phyloP scores from a whole-genome alignment of 495 filamentous ascomycete genomes.

The Talaromyces proteolyticus region DNA sequence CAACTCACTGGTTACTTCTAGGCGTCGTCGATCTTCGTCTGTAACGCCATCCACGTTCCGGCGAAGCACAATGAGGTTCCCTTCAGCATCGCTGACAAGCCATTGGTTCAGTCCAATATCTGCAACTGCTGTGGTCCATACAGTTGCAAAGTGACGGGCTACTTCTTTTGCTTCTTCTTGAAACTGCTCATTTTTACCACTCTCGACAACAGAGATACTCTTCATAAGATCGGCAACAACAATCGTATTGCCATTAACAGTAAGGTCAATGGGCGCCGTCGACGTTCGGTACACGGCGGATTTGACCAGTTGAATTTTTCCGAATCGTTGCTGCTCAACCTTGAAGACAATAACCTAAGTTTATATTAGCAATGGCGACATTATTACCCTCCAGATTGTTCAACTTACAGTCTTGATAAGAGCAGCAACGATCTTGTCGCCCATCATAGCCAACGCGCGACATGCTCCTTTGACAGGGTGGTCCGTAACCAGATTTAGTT shows the following conservation, averaged over 20 bases:
- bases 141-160: slow-evolving; percentile 71
- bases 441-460: slow-evolving; percentile 66
- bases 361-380: not conserved
- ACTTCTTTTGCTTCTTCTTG: slow-evolving; percentile 58
- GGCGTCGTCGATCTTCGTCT: slow-evolving; percentile 60
- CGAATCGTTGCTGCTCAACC: slow-evolving; percentile 39
- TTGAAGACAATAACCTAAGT: slow-evolving; percentile 52
- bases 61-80: slow-evolving; percentile 76
- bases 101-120: slow-evolving; percentile 66
- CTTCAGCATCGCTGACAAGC: slow-evolving; percentile 77
- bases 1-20: slow-evolving; percentile 74
- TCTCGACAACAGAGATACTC: slow-evolving; percentile 69
- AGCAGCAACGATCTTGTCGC: slow-evolving; percentile 76
- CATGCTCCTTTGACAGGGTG: slow-evolving; percentile 68
- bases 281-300: slow-evolving; percentile 71
- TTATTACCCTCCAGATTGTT: slow-evolving; percentile 31
- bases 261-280: slow-evolving; percentile 81
- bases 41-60: slow-evolving; percentile 67
- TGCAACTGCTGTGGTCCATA: slow-evolving; percentile 75
- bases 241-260: slow-evolving; percentile 61
- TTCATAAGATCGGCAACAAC: slow-evolving; percentile 94
- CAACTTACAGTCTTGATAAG: slow-evolving; percentile 73
- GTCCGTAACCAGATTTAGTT: slow-evolving; percentile 60
- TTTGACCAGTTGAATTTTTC: slow-evolving; percentile 51
- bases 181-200: slow-evolving; percentile 34